Evolutionary conservation across 441 rosid species (phyloP).

Genomic region (Syzygium malaccense): DNA sequence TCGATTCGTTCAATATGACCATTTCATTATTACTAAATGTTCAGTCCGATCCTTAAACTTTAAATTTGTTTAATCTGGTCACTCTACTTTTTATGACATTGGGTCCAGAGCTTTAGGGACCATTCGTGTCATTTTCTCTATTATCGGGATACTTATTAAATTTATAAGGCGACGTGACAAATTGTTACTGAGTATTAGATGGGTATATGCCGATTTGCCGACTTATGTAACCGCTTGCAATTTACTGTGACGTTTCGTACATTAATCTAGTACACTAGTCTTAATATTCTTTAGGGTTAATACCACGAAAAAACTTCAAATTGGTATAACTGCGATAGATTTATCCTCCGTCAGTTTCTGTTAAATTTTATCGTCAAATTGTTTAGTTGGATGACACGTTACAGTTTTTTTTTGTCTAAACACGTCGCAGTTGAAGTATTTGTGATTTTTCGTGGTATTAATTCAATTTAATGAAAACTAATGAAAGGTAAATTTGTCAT

Average conservation of each 20-base stretch:
- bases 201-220: background rate
- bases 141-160: background rate
- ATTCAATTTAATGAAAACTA: no score
- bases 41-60: accelerated
- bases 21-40: background rate
- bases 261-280: background rate
- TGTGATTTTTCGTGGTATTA: no score
- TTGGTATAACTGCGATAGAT: no score
- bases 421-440: no score
- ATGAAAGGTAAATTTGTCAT: no score
- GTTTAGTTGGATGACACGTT: no score
- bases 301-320: no score
- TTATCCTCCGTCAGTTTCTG: no score
- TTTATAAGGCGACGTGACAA: background rate
- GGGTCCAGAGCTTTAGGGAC: background rate
- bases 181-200: background rate
- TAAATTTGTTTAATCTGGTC: background rate
- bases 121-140: background rate
- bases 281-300: background rate
- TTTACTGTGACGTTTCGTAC: background rate
- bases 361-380: no score
- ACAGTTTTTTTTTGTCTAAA: no score
- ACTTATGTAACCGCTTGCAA: no score
- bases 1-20: background rate
- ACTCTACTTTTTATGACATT: background rate